Evolutionary conservation across 2,329 filamentous ascomycete species (phyloP).

Genomic region (Monilinia vaccinii-corymbosi): DNA sequence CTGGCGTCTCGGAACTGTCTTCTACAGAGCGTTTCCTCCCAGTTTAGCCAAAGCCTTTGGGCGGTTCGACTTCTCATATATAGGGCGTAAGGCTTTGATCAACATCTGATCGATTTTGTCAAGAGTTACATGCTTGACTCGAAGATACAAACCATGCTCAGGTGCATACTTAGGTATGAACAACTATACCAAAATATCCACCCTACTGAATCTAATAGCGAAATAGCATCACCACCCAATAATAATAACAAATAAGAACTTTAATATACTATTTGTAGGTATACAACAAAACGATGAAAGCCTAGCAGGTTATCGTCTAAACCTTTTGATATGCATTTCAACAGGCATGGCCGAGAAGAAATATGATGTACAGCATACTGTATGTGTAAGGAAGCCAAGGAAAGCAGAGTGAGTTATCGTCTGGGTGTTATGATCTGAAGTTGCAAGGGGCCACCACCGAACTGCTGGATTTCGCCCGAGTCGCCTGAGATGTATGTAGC

Average conservation of each 20-base stretch:
- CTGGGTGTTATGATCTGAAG: too few species aligned
- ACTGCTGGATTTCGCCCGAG: too few species aligned
- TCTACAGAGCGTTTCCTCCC: background rate
- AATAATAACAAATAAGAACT: too few species aligned
- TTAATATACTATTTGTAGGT: too few species aligned
- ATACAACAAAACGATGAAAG: too few species aligned
- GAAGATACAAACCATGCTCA: background rate
- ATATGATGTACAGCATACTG: too few species aligned
- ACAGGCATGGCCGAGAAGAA: too few species aligned
- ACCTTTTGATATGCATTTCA: too few species aligned
- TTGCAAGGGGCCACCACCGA: too few species aligned
- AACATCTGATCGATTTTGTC: background rate
- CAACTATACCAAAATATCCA: background rate
- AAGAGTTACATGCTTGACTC: background rate
- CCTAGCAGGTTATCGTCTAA: too few species aligned
- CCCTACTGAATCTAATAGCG: background rate
- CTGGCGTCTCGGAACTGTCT: background rate
- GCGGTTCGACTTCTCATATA: background rate
- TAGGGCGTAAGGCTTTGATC: background rate
- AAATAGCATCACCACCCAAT: background rate
- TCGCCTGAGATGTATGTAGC: background rate
- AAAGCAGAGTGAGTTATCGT: too few species aligned
- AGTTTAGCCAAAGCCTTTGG: background rate
- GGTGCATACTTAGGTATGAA: background rate
- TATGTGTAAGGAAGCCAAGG: too few species aligned